Percentiles rank a stretch among this genome's conserved stretches.
These are phyloP conservation scores for Alternaria triticina DNA, from an alignment of 2,329 filamentous ascomycete species.

Conservation along the genomic window DNA sequence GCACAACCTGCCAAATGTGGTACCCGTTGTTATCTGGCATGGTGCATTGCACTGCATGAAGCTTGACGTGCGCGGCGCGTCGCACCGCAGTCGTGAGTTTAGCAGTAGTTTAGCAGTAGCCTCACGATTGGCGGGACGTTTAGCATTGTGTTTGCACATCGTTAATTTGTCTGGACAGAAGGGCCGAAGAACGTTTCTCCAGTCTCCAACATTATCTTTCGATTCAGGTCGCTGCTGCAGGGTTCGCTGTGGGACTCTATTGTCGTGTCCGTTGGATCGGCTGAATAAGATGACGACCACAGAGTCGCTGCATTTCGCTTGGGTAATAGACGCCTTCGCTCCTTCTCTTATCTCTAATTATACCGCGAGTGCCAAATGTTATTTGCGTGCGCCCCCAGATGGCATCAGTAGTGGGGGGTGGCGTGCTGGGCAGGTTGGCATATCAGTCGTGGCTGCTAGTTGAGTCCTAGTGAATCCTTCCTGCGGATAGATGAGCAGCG, in stretches of 20 bases:
- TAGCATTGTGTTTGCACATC: neutral
- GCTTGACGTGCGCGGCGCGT: neutral
- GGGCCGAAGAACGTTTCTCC: constrained; percentile 1
- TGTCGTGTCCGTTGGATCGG: constrained; percentile 1
- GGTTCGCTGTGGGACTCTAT: neutral
- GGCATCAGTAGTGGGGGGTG: neutral
- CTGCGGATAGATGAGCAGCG: constrained; percentile 12
- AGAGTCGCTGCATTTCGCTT: neutral
- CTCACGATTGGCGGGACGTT: constrained; percentile 5
- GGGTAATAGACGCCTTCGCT: neutral
- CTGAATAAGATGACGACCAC: neutral
- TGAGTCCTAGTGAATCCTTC: neutral
- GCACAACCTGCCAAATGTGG: constrained; percentile 5
- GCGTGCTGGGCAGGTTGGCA: neutral
- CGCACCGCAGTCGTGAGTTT: constrained; percentile 1
- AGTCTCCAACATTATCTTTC: neutral
- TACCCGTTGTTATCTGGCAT: neutral
- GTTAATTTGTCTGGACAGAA: neutral
- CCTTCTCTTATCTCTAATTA: constrained; percentile 8
- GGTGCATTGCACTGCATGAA: constrained; percentile 8
- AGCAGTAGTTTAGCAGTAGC: neutral
- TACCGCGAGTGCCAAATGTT: neutral
- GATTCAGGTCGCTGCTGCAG: neutral
- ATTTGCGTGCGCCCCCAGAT: neutral
- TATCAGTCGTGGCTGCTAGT: neutral